Conservation (phyloP, 495 filamentous ascomycete species). For the Xylaria telfairii region DNA sequence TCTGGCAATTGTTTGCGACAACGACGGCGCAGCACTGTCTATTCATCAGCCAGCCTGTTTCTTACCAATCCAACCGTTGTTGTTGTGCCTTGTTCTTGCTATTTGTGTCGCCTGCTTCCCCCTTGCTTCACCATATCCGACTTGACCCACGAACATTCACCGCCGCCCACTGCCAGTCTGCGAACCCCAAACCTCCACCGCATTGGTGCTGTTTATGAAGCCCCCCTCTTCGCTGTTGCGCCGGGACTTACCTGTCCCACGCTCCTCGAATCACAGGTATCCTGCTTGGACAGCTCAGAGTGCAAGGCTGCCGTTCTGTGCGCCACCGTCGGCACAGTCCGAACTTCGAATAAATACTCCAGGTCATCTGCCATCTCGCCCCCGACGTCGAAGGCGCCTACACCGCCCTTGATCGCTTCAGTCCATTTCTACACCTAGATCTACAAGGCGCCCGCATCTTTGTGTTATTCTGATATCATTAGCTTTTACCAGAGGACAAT, state of each 20-base stretch:
- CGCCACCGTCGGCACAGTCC: neutral
- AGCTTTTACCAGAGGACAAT: neutral
- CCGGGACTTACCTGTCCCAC: neutral
- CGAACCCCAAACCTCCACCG: neutral
- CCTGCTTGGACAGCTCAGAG: neutral
- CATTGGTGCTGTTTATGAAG: neutral
- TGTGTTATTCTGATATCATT: neutral
- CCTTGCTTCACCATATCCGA: neutral
- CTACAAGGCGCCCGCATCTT: neutral
- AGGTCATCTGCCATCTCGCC: neutral
- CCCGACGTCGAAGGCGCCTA: slow-evolving; percentile 6
- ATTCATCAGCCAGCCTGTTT: neutral
- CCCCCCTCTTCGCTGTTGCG: neutral
- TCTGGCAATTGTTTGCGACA: slow-evolving; percentile 3
- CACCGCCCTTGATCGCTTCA: slow-evolving; percentile 1
- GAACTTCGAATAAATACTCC: slow-evolving; percentile 6
- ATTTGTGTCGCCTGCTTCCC: neutral
- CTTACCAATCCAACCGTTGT: slow-evolving; percentile 1
- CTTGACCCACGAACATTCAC: neutral
- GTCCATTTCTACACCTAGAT: neutral
- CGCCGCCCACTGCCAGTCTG: neutral
- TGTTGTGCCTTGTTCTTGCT: neutral
- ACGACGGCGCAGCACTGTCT: neutral
- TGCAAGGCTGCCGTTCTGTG: neutral
- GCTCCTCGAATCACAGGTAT: neutral